Conservation (phyloP, 2,329 filamentous ascomycete species). For the Ceratocystis alfenasii region DNA sequence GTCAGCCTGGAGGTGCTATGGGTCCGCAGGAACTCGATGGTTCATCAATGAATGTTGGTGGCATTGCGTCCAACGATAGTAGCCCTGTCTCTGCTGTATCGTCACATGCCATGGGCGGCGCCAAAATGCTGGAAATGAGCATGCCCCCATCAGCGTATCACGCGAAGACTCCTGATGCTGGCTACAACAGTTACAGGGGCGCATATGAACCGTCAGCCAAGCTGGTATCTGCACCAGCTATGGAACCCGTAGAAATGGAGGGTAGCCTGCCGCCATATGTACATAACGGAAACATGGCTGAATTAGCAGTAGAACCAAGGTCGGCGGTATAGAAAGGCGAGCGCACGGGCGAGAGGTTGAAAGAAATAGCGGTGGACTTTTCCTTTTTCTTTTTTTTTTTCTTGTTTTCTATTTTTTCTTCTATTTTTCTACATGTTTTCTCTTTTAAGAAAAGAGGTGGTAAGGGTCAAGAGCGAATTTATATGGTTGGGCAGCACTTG, state of each 20-base stretch:
- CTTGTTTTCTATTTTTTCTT: constrained; percentile 7
- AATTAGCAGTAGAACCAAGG: constrained; percentile 19
- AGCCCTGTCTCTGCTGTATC: neutral
- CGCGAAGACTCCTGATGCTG: constrained; percentile 12
- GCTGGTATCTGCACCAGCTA: constrained; percentile 19
- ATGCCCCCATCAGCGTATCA: constrained; percentile 20
- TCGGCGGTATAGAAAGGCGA: constrained; percentile 4
- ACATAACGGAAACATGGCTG: constrained; percentile 11
- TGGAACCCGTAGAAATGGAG: constrained; percentile 22
- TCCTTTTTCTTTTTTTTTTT: neutral
- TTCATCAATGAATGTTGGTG: neutral
- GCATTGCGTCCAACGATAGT: neutral
- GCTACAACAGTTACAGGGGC: constrained; percentile 18
- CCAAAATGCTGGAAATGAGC: constrained; percentile 16
- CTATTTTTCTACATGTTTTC: neutral
- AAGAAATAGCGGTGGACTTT: neutral
- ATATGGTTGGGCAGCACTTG: constrained; percentile 13
- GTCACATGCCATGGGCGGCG: neutral
- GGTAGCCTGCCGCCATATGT: constrained; percentile 20
- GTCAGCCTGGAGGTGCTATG: neutral
- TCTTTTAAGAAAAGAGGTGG: constrained; percentile 9
- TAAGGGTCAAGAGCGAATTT: neutral
- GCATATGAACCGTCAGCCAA: constrained; percentile 19
- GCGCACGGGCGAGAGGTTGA: neutral
- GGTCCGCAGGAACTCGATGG: constrained; percentile 14